phyloP scores from a whole-genome alignment of 768 basidiomycete species.

The Boletus rubroflammeus region DNA sequence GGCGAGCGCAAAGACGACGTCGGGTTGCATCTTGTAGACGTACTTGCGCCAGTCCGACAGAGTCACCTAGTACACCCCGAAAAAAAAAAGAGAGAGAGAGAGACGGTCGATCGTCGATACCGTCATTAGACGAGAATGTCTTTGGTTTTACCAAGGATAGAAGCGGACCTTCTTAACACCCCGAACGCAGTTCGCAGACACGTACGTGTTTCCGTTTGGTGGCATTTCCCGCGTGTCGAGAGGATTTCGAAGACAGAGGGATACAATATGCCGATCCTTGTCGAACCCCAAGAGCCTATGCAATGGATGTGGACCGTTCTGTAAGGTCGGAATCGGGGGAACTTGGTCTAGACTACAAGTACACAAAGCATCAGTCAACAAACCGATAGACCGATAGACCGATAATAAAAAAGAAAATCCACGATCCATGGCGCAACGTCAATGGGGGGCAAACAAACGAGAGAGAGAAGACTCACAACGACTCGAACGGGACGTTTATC shows the following conservation, averaged over 20 bases:
- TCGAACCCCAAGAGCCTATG: slow-evolving; percentile 63
- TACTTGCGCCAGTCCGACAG: slow-evolving; percentile 55
- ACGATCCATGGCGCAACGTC: not conserved
- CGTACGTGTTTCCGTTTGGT: slow-evolving; percentile 56
- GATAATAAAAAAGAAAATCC: not conserved
- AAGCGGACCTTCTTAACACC: slow-evolving; percentile 65
- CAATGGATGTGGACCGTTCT: slow-evolving; percentile 49
- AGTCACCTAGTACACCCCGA: slow-evolving; percentile 42
- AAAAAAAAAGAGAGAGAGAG: not conserved
- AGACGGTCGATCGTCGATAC: not conserved
- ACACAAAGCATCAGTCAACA: not conserved
- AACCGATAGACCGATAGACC: not conserved
- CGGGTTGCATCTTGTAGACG: slow-evolving; percentile 53
- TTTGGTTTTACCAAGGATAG: not conserved
- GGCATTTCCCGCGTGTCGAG: slow-evolving; percentile 65
- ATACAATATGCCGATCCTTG: slow-evolving; percentile 46
- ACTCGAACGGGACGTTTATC: slow-evolving; percentile 73
- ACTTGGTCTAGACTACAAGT: slow-evolving; percentile 55
- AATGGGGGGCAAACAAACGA: not conserved
- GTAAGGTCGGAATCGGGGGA: slow-evolving; percentile 65
- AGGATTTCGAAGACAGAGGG: slow-evolving; percentile 64
- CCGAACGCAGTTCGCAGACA: slow-evolving; percentile 57
- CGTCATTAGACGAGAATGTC: not conserved
- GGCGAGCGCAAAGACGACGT: slow-evolving; percentile 66
- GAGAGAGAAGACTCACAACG: slow-evolving; percentile 56